phyloP scores from a whole-genome alignment of 1,139 yeast genomes.

The Eremothecium cymbalariae region DNA sequence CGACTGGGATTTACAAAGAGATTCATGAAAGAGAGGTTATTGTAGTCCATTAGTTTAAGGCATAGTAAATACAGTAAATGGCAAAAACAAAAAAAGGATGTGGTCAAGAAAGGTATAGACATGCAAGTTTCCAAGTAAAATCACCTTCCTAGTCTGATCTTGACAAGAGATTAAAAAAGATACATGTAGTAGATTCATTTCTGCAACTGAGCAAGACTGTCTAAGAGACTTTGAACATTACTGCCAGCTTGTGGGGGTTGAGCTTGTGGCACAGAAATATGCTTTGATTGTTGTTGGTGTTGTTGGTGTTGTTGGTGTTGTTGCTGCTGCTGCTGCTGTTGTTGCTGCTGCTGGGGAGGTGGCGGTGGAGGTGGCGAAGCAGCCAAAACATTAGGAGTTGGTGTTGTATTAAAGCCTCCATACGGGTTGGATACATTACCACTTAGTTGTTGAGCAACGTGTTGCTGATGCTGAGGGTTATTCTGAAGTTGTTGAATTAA shows the following conservation, averaged over 20 bases:
- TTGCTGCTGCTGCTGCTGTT: conserved; percentile 17
- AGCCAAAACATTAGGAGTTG: conserved; percentile 6
- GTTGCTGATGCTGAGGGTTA: conserved; percentile 13
- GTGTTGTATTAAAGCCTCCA: conserved; percentile 9
- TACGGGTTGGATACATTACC: conserved; percentile 4
- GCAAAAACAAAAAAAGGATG: too few relatives aligned
- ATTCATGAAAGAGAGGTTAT: too few relatives aligned
- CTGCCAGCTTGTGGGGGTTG: conserved; percentile 19
- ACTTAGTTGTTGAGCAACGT: conserved; percentile 8
- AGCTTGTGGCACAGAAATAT: conserved; percentile 11
- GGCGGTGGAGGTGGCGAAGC: conserved; percentile 10
- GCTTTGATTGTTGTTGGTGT: conserved; percentile 10
- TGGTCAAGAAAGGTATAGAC: too few relatives aligned
- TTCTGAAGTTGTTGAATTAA: conserved; percentile 26
- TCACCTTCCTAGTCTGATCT: too few relatives aligned
- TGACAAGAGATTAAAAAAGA: too few relatives aligned
- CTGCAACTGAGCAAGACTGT: conserved; percentile 33
- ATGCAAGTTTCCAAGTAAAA: too few relatives aligned
- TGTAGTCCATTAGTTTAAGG: too few relatives aligned
- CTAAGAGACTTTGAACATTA: conserved; percentile 33
- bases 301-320: conserved; percentile 17
- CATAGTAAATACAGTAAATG: too few relatives aligned
- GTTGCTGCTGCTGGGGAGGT: conserved; percentile 12
- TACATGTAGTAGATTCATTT: conserved; percentile 15
- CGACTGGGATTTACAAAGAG: too few relatives aligned